These are phyloP conservation scores for Zygotorulaspora danielsina DNA, from an alignment of 805 yeast species.

Conservation along the genomic window DNA sequence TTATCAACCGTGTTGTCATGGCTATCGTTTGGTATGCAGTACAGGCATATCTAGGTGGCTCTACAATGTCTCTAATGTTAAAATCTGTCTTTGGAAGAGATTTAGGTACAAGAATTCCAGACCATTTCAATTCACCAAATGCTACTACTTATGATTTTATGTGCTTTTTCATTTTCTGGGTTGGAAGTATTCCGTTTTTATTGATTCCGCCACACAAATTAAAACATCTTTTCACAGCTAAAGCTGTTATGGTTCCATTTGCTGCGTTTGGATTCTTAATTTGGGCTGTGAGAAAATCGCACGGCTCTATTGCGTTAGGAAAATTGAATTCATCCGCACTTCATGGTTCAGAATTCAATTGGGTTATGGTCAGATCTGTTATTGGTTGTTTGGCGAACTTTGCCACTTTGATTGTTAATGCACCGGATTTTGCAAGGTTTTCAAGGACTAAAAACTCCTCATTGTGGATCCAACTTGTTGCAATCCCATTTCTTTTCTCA, in stretches of 20 bases:
- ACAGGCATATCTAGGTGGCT: constrained; percentile 80
- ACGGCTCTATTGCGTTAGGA: constrained; percentile 45
- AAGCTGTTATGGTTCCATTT: constrained; percentile 71
- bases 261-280: constrained; percentile 80
- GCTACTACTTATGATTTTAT: constrained; percentile 71
- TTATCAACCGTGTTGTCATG: constrained; percentile 82
- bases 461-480: constrained; percentile 47
- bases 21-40: constrained; percentile 86
- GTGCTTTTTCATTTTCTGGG: constrained; percentile 78
- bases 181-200: constrained; percentile 71
- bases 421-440: constrained; percentile 80
- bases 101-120: constrained; percentile 56
- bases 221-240: constrained; percentile 78
- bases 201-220: constrained; percentile 79
- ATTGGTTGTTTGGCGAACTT: constrained; percentile 78
- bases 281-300: constrained; percentile 79
- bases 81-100: constrained; percentile 68
- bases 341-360: constrained; percentile 34
- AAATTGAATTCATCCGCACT: constrained; percentile 21
- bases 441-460: constrained; percentile 49
- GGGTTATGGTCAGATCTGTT: constrained; percentile 70
- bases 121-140: constrained; percentile 54
- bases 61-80: constrained; percentile 75
- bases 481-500: constrained; percentile 69
- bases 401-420: constrained; percentile 73